Percentiles rank a stretch among this genome's conserved stretches.
These are phyloP conservation scores for Acrocalymma vagum DNA, from an alignment of 2,329 filamentous ascomycete species.

Conservation along the genomic window DNA sequence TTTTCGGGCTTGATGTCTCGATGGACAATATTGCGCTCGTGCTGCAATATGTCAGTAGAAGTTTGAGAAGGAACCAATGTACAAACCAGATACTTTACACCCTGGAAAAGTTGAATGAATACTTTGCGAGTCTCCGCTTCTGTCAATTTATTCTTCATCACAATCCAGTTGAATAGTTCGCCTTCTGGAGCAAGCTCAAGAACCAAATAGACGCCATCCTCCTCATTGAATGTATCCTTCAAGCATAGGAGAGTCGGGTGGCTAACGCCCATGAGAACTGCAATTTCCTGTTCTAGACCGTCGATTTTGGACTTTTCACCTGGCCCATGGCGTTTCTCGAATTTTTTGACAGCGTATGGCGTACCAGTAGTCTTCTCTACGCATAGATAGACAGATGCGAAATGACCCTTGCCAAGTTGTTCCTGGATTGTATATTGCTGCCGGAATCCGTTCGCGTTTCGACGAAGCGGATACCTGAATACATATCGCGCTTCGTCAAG, in stretches of 20 bases:
- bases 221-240: conserved; percentile 94
- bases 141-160: conserved; percentile 86
- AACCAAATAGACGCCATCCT: conserved; percentile 88
- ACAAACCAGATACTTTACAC: conserved; percentile 91
- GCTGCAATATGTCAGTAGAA: conserved; percentile 63
- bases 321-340: conserved; percentile 83
- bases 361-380: conserved; percentile 84
- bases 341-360: conserved; percentile 92
- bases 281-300: conserved; percentile 92
- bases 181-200: conserved; percentile 91
- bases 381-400: conserved; percentile 91
- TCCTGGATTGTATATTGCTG: conserved; percentile 87
- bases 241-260: conserved; percentile 92
- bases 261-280: conserved; percentile 94
- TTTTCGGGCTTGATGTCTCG: conserved; percentile 98
- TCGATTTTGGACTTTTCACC: conserved; percentile 87
- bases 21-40: conserved; percentile 96
- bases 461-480: conserved; percentile 78
- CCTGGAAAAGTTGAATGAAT: conserved; percentile 91
- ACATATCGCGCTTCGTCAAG: conserved; percentile 86
- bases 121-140: conserved; percentile 87
- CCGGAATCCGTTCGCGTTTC: conserved; percentile 74
- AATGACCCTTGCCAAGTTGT: conserved; percentile 92
- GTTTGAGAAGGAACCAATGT: neutral
- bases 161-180: conserved; percentile 95